Evolutionary conservation across 768 basidiomycete species (phyloP), one percentile per base, ranked within the genome.

Genomic region (Clavaria fumosa): DNA sequence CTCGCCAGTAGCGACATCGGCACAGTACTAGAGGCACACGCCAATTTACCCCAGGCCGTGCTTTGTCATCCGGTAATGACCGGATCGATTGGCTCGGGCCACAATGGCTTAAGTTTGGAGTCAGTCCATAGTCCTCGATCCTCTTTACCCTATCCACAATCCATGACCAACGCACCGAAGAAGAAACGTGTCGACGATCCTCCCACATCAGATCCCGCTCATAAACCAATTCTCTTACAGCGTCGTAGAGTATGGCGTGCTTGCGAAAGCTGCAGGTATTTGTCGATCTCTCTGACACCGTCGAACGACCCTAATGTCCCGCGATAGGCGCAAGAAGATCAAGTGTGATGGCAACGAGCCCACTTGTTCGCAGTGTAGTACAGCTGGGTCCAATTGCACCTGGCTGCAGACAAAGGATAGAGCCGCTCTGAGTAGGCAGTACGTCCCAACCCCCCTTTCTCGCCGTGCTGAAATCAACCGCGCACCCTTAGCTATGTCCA

Each of bases 361-460:
- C 9, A 79, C 77, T 7, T 89, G 85, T 48, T 78, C 81, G 0
- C 85, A 88, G 50, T 89, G 85, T 51, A 53, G 70, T 12, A 60
- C 71, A 30, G 78, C 82, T 5, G 74, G 72, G 32, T 78, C 80
- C 1, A 71, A 75, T 47, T 89, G 85, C 52, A 83, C 80, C 31
- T 89, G 85, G 85, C 63, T 86, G 30, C 85, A 89, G 59, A 89
- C 85, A 4, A 88, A 85, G 60, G 85, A 89, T 57, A 75, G 85
- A 50, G 85, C 85, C 17, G 85, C 85, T 4, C 61, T 88, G 45
- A 89, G 86, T 52, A 68, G 85, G 65, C 85, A 89, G 85, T 89
- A 53, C 45, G 85, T 67, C 43, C 35, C 37, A 23, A 35, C 34
- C 44, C 14, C 4, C 38, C 17, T 23, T 4, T 20, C 19, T 40